phyloP scores from a whole-genome alignment of 2,329 filamentous ascomycete genomes.

The Botrytis pseudocinerea region DNA sequence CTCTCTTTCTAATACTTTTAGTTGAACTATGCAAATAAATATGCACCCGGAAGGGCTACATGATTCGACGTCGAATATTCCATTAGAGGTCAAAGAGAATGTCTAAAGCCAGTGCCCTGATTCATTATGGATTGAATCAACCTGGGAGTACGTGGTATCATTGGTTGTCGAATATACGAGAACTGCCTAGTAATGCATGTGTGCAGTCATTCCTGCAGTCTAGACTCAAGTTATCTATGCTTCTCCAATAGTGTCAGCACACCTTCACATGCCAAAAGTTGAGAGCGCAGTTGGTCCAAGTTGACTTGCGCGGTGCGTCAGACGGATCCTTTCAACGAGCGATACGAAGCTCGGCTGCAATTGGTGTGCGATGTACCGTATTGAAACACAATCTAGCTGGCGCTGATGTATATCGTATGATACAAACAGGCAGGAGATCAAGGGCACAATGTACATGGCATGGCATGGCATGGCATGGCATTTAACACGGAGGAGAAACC shows the following conservation, averaged over 20 bases:
- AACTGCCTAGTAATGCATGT: neutral
- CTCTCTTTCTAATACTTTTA: neutral
- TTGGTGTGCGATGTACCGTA: neutral
- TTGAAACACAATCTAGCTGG: neutral
- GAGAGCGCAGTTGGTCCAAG: neutral
- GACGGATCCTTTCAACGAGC: neutral
- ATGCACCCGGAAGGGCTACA: neutral
- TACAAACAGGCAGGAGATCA: neutral
- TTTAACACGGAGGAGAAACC: neutral
- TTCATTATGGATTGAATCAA: neutral
- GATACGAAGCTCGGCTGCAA: neutral
- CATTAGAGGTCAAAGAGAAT: neutral
- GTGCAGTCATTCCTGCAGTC: neutral
- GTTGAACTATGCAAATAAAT: neutral
- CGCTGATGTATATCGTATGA: neutral
- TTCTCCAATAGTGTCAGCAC: neutral
- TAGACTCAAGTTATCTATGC: neutral
- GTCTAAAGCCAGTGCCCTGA: neutral
- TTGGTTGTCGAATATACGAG: neutral
- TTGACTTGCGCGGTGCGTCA: neutral
- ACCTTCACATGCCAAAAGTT: slow-evolving; percentile 11
- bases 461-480: neutral
- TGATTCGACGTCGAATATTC: neutral
- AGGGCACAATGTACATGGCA: neutral
- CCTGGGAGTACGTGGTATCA: neutral